Percentiles rank a stretch among this genome's conserved stretches.
Conservation (phyloP, 306 rosid species). For the Betula pendula region DNA sequence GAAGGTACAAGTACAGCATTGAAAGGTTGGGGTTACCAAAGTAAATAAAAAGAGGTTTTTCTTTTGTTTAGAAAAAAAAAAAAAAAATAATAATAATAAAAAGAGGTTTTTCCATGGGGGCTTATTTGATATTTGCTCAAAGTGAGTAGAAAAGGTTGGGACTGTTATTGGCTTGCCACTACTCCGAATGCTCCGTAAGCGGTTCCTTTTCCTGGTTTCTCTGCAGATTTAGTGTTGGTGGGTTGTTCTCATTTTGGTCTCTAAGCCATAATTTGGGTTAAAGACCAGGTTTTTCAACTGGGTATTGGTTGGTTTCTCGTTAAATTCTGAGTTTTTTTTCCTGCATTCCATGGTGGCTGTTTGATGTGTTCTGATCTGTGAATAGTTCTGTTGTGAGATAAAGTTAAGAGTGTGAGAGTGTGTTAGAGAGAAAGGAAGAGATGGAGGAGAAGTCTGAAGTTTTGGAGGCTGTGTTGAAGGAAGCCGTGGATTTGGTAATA, state of each 20-base stretch:
- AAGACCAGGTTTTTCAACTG: constrained; percentile 38
- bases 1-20: not conserved
- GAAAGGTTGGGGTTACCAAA: not conserved
- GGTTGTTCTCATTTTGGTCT: constrained; percentile 31
- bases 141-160: constrained; percentile 2
- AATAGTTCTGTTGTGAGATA: constrained; percentile 45
- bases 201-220: constrained; percentile 26
- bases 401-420: constrained; percentile 26
- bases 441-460: constrained; percentile 80
- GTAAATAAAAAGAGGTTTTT: not conserved
- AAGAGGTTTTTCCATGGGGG: not conserved
- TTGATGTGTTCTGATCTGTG: constrained; percentile 38
- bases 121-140: not conserved
- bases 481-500: constrained; percentile 95
- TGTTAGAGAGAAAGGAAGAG: constrained; percentile 19
- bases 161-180: constrained; percentile 34
- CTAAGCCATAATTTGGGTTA: constrained; percentile 16
- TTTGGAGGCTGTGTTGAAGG: constrained; percentile 91
- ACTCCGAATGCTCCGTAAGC: constrained; percentile 19
- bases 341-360: constrained; percentile 25
- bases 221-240: constrained; percentile 30
- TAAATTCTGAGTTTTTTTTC: constrained; percentile 20
- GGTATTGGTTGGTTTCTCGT: constrained; percentile 28
- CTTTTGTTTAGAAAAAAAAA: too few species aligned
- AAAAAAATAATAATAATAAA: too few species aligned